Evolutionary conservation across 768 basidiomycete species (phyloP).

Genomic region (Lentinula lateritia): DNA sequence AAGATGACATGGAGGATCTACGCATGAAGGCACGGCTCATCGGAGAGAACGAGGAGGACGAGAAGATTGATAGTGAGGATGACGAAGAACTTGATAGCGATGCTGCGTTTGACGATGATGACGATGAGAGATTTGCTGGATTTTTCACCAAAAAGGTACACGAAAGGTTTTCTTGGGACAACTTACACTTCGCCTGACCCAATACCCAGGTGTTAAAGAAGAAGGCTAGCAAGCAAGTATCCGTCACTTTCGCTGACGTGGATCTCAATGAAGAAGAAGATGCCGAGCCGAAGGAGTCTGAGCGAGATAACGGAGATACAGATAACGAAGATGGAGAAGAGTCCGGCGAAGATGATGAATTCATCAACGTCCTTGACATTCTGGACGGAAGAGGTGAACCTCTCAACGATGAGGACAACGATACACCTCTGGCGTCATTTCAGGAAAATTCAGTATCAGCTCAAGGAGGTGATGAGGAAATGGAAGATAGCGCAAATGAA

Average conservation of each 20-base stretch:
- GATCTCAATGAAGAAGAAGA: slow-evolving; percentile 63
- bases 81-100: slow-evolving; percentile 88
- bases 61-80: slow-evolving; percentile 57
- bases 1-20: slow-evolving; percentile 31
- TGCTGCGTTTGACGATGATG: slow-evolving; percentile 76
- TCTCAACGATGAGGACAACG: slow-evolving; percentile 30
- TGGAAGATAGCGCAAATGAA: slow-evolving; percentile 24
- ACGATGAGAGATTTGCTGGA: slow-evolving; percentile 72
- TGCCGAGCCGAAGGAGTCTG: slow-evolving; percentile 19
- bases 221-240: slow-evolving; percentile 20
- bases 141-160: slow-evolving; percentile 47
- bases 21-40: slow-evolving; percentile 34
- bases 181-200: slow-evolving; percentile 2
- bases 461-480: not conserved
- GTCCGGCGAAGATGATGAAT: slow-evolving; percentile 23
- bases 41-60: slow-evolving; percentile 45
- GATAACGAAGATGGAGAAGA: slow-evolving; percentile 36
- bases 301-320: slow-evolving; percentile 33
- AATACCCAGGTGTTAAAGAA: slow-evolving; percentile 19
- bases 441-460: not conserved
- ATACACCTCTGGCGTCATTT: slow-evolving; percentile 25
- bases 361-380: slow-evolving; percentile 42
- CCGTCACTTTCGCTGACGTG: slow-evolving; percentile 47
- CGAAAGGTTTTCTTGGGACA: slow-evolving; percentile 8
- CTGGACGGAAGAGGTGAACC: slow-evolving; percentile 37